Evolutionary conservation across 768 basidiomycete species (phyloP).

Genomic region (Tylopilus vinaceipallidus): DNA sequence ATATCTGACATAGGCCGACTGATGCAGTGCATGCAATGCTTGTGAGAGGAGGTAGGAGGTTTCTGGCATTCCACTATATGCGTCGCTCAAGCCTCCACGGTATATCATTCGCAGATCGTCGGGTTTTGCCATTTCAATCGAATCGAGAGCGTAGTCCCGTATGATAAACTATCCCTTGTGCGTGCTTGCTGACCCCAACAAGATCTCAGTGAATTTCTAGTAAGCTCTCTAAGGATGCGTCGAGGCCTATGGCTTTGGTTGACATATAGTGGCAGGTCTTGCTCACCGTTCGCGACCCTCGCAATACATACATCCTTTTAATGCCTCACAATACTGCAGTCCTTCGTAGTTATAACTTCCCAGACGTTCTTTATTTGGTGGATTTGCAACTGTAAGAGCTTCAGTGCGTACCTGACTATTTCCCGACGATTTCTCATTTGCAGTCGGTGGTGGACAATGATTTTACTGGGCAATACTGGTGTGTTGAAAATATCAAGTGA

Average conservation of each 20-base stretch:
- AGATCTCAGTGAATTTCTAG: constrained; percentile 5
- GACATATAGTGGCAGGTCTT: too few relatives aligned
- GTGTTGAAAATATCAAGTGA: background rate
- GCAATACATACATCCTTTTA: too few relatives aligned
- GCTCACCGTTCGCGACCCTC: too few relatives aligned
- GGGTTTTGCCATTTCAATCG: background rate
- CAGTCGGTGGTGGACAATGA: constrained; percentile 4
- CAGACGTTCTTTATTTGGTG: constrained; percentile 10
- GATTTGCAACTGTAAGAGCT: constrained; percentile 10
- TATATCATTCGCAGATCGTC: constrained; percentile 1
- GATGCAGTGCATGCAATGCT: constrained; percentile 1
- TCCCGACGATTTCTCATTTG: background rate
- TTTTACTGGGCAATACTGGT: constrained; percentile 10
- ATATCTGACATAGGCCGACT: background rate
- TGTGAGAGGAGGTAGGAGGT: constrained; percentile 1
- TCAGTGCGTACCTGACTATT: background rate
- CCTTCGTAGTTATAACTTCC: constrained; percentile 4
- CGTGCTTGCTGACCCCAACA: background rate
- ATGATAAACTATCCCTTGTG: background rate
- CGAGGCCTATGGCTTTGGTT: background rate
- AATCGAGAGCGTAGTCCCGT: background rate
- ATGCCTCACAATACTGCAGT: too few relatives aligned
- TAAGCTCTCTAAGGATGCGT: background rate
- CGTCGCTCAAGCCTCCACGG: background rate
- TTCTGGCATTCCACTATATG: background rate